Base-by-base conservation (phyloP, 78 protist species). In the Protostelium mycophagum region DNA sequence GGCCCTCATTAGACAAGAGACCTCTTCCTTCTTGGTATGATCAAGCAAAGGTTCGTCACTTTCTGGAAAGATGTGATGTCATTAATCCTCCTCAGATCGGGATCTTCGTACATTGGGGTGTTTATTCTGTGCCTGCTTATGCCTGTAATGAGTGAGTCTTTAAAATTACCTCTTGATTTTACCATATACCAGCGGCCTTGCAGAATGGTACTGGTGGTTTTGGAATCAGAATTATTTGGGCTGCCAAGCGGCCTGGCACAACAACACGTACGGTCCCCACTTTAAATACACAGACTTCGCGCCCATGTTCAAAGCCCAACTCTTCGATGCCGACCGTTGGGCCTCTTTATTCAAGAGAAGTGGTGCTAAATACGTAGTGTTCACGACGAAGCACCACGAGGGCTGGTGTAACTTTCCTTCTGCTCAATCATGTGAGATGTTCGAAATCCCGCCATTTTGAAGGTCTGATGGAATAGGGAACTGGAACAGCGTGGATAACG, bases 301-400 rank as follows among this genome's bases (percentile, higher is more conserved):
- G 25, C 87, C 83, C 85, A 83, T 63, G 85, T 90, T 93, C 31
- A 93, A 91, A 84, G 89, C 88, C 34, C 35, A 63, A 85, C 10
- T 83, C 28, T 93, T 90, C 38, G 51, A 88, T 34, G 91, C 95
- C 86, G 90, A 93, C 83, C 38, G 85, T 35, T 93, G 95, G 95
- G 95, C 95, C n/a, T 37, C 85, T 36, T 36, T 90, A 1, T 63
- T 93, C 34, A 37, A 89, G 36, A 31, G 37, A 9, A 37, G 93
- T 9, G 95, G 95, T 63, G 95, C 95, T 0, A 93, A 89, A 86
- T 90, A 90, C 87, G 95, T 93, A 29, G 95, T 93, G 28, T 38
- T 93, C 28, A 93, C 95, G 0, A 63, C 88, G 28, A 93, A 93
- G 34, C 95, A 93, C 83, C 95, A 93, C 85, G 95, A 93, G 84